These are phyloP conservation scores for Cudoniella acicularis DNA, from an alignment of 495 filamentous ascomycete species.

Conservation along the genomic window DNA sequence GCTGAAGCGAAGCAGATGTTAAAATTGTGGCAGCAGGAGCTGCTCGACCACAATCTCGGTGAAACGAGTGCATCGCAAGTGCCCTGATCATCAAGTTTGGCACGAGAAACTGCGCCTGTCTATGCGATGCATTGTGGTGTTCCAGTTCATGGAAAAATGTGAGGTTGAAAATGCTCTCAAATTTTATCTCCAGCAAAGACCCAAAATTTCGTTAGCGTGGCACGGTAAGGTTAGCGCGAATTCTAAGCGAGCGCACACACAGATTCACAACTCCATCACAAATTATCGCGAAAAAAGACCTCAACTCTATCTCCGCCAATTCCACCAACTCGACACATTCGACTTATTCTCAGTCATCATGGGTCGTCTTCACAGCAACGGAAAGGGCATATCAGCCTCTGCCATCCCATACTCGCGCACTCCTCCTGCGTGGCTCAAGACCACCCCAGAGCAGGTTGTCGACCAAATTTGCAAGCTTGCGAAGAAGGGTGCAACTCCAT, in stretches of 20 bases:
- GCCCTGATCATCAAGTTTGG: too few relatives aligned
- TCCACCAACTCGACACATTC: conserved; percentile 26
- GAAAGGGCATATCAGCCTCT: conserved; percentile 95
- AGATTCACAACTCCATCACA: conserved; percentile 14
- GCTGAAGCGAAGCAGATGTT: too few relatives aligned
- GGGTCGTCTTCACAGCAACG: conserved; percentile 98
- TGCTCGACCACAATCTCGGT: too few relatives aligned
- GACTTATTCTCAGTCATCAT: conserved; percentile 57
- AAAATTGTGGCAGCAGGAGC: too few relatives aligned
- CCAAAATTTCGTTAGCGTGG: conserved; percentile 7
- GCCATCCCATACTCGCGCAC: conserved; percentile 95
- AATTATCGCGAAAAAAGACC: conserved; percentile 14
- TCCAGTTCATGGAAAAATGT: too few relatives aligned
- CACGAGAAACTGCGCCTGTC: too few relatives aligned
- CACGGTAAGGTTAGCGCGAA: conserved; percentile 19
- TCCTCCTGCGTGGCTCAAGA: conserved; percentile 88
- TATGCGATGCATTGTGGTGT: too few relatives aligned
- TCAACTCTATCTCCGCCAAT: conserved; percentile 23
- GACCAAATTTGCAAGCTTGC: conserved; percentile 99
- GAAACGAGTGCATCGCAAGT: too few relatives aligned
- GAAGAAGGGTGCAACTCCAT: conserved; percentile 94
- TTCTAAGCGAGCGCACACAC: conserved; percentile 13
- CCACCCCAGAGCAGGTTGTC: conserved; percentile 69
- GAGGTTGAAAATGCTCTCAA: background rate
- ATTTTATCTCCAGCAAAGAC: background rate